Evolutionary conservation across 2,329 filamentous ascomycete species (phyloP).

Genomic region (Didymella sp.): DNA sequence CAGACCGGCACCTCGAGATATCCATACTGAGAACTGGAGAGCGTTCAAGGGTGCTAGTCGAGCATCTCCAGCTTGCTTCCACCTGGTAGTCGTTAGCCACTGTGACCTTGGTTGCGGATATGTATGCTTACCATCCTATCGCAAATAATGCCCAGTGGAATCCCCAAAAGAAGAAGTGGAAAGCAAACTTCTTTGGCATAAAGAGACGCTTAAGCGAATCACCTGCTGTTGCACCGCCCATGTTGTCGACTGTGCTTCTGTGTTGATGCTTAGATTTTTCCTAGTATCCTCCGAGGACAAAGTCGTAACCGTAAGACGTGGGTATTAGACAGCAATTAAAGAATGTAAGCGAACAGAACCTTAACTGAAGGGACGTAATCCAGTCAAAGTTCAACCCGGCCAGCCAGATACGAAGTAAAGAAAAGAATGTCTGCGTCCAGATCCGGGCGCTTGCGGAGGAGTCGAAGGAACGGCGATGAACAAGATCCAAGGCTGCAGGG

Average conservation of each 20-base stretch:
- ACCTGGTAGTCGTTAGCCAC: conserved; percentile 63
- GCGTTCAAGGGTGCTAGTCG: conserved; percentile 79
- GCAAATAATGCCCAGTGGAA: conserved; percentile 81
- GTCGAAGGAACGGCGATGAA: conserved; percentile 40
- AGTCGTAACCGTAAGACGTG: conserved; percentile 2
- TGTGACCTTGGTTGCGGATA: no score
- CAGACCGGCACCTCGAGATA: conserved; percentile 90
- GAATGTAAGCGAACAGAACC: conserved; percentile 40
- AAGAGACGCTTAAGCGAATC: conserved; percentile 52
- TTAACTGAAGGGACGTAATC: conserved; percentile 42
- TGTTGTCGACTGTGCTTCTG: conserved; percentile 11
- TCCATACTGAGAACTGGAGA: conserved; percentile 89
- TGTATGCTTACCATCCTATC: conserved; percentile 75
- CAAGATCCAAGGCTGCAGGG: conserved; percentile 43
- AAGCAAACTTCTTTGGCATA: conserved; percentile 73
- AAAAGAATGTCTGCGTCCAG: conserved; percentile 50
- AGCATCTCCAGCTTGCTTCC: conserved; percentile 72
- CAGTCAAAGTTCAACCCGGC: conserved; percentile 51
- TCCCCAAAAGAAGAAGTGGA: conserved; percentile 82
- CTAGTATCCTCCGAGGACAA: neutral
- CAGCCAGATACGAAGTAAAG: conserved; percentile 52
- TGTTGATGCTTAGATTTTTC: neutral
- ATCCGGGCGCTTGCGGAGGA: conserved; percentile 34
- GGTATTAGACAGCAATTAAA: conserved; percentile 46
- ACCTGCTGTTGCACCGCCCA: conserved; percentile 22